phyloP scores from a whole-genome alignment of 352 stramenopile genomes.

The Globisporangium rhizosaccharum region DNA sequence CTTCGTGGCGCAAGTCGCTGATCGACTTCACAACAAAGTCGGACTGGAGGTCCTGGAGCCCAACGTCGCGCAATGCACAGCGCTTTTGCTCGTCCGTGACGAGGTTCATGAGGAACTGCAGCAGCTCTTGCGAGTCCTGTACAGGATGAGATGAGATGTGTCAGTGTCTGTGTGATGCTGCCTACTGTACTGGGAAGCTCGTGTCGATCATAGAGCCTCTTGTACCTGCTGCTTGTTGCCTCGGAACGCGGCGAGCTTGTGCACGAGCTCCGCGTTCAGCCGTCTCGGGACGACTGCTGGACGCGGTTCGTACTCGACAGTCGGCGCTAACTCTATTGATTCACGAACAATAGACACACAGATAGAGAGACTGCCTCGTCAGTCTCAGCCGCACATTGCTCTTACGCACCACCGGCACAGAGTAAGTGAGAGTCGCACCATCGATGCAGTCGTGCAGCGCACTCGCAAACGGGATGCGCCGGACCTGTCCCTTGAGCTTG shows the following conservation, averaged over 20 bases:
- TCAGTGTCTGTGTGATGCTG: background rate
- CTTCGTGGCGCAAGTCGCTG: conserved; percentile 59
- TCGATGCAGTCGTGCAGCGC: conserved; percentile 62
- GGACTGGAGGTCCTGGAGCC: conserved; percentile 39
- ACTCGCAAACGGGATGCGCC: conserved; percentile 53
- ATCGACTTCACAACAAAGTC: conserved; percentile 38
- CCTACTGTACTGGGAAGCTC: background rate
- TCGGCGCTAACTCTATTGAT: conserved; percentile 22
- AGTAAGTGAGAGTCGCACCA: conserved; percentile 24
- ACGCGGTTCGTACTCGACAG: conserved; percentile 24
- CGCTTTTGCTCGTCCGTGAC: conserved; percentile 61
- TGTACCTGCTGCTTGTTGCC: conserved; percentile 72
- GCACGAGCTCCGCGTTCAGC: conserved; percentile 60
- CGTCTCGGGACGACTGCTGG: conserved; percentile 36
- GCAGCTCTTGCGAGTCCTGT: conserved; percentile 78
- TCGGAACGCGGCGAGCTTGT: conserved; percentile 47
- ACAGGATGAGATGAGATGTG: background rate
- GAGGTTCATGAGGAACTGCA: conserved; percentile 83
- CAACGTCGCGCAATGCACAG: conserved; percentile 43
- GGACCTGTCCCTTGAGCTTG: conserved; percentile 22
- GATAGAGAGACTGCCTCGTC: background rate
- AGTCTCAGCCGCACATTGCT: background rate
- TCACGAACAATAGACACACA: background rate
- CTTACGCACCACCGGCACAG: background rate
- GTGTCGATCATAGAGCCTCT: too few species aligned